Base-by-base conservation (phyloP, 495 filamentous ascomycete genomes). In the Penicillium dipodomyicola region DNA sequence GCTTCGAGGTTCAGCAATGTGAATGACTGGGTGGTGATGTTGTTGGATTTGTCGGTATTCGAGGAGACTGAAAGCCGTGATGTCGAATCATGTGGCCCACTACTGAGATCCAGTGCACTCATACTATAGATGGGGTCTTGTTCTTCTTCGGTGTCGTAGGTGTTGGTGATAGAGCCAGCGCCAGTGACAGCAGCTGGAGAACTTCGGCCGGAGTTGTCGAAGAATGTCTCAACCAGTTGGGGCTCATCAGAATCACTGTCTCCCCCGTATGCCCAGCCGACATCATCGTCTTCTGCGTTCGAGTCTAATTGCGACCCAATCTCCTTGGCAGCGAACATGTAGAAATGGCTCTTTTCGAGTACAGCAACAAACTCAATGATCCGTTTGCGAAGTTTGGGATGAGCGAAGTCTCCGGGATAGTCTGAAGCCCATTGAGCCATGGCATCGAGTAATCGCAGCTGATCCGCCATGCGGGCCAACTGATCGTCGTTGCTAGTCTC, bases 391-490 rank as follows among this genome's bases (percentile, higher is more conserved):
- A 91, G 94, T 51, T 80, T 80, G n/a, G 87, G 84, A 62, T 88
- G 82, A 0, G 91, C 89, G 75, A 97, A 95, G 71, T 98, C 94
- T 3, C 90, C 93, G 0, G 94, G 91, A 72, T 97, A 96, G 29
- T 83, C 81, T n/a, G 85, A 83, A 2, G 92, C 82, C 94, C 94
- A 98, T 63, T 89, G 89, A 6, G 90, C 87, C 52, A 97, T 72
- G n/a, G 92, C 81, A 54, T 86, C 85, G 42, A 97, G 83, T 41
- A 91, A 86, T 49, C 92, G 82, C 57, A 92, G 78, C 72, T 98
- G 93, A n/a, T 82, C 79, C 6, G 85, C 82, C 32, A 86, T 91
- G 58, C 84, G 87, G 52, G 84, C 83, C 15, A 96, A 77, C 41
- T 81, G 76, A 43, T 81, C 77, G 7, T 78, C 78, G 50, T 81